These are phyloP conservation scores for Colletotrichum siamense DNA, from an alignment of 2,329 filamentous ascomycete genomes.

Conservation along the genomic window DNA sequence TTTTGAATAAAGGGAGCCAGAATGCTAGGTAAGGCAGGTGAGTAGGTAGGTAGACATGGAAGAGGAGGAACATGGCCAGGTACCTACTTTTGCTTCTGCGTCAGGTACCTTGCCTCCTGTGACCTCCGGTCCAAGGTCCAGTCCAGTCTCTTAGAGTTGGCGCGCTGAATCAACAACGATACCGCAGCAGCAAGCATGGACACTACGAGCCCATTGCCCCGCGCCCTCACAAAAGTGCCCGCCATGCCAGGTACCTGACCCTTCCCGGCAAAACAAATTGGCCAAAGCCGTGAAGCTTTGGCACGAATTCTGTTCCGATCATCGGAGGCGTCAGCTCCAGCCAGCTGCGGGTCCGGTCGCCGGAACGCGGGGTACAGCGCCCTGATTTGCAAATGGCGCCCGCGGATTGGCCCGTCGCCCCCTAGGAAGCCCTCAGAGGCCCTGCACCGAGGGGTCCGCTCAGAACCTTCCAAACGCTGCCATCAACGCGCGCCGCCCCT, in stretches of 20 bases:
- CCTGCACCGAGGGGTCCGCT: background rate
- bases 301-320: constrained; percentile 29
- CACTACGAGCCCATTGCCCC: background rate
- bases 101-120: background rate
- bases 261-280: background rate
- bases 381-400: constrained; percentile 34
- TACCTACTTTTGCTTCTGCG: background rate
- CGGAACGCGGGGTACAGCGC: constrained; percentile 41
- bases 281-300: constrained; percentile 6
- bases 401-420: constrained; percentile 30
- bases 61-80: background rate
- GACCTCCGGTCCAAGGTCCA: background rate
- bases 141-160: background rate
- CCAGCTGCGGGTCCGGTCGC: constrained; percentile 30
- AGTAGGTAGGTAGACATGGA: background rate
- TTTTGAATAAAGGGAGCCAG: background rate
- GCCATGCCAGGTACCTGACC: background rate
- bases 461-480: constrained; percentile 11
- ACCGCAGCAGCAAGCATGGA: background rate
- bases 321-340: constrained; percentile 31
- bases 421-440: background rate
- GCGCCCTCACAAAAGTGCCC: constrained; percentile 12
- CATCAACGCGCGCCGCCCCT: background rate
- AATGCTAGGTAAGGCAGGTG: background rate
- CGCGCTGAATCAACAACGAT: constrained; percentile 5